Evolutionary conservation across 1,284 basidiomycete genomes (phyloP).

Genomic region (Ceratobasidium sp.): DNA sequence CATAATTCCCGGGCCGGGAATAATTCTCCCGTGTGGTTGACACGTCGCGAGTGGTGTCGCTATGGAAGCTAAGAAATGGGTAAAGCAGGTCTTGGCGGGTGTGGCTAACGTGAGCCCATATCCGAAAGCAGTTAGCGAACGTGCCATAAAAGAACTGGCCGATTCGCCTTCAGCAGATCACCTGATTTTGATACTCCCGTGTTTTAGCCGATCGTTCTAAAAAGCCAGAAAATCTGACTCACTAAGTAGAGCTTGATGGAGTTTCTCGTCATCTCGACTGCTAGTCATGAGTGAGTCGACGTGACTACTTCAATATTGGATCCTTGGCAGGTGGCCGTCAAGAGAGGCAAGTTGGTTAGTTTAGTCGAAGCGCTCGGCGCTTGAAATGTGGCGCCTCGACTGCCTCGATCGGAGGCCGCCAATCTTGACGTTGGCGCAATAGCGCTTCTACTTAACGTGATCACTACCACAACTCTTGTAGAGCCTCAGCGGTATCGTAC

Average conservation of each 20-base stretch:
- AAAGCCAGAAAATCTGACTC: background rate
- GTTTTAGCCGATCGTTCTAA: background rate
- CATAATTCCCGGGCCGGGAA: slow-evolving; percentile 9
- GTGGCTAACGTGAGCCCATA: background rate
- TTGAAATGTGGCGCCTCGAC: slow-evolving; percentile 12
- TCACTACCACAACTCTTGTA: too few relatives aligned
- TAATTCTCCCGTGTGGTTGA: background rate
- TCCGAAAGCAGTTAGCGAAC: background rate
- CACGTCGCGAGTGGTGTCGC: background rate
- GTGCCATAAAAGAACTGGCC: background rate
- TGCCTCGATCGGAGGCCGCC: too few relatives aligned
- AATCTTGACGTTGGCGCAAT: too few relatives aligned
- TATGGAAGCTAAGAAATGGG: background rate
- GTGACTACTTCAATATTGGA: background rate
- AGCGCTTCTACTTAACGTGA: too few relatives aligned
- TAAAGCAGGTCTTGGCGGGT: background rate
- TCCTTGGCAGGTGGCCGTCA: background rate
- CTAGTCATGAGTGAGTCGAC: background rate
- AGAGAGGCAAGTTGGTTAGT: background rate
- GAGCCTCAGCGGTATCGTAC: too few relatives aligned
- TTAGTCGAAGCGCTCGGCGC: background rate
- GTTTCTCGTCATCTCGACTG: background rate
- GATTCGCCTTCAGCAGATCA: background rate
- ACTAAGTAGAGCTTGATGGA: background rate
- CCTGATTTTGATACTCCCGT: background rate